Evolutionary conservation across 2,329 filamentous ascomycete species (phyloP).

Genomic region (Paracoccidioides lutzii): DNA sequence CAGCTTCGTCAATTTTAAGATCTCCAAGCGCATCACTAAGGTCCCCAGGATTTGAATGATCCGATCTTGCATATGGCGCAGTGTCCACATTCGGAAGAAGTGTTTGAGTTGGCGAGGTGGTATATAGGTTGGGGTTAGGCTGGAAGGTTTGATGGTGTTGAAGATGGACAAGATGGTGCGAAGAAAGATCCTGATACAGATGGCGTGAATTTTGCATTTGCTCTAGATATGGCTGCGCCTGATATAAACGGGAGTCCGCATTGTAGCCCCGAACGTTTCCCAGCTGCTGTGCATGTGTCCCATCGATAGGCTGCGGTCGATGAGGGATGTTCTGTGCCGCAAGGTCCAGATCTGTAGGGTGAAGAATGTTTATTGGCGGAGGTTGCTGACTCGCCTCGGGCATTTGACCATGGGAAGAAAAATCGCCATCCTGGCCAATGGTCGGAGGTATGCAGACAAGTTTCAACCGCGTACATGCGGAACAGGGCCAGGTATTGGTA

Average conservation of each 20-base stretch:
- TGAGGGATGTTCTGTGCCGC: constrained; percentile 35
- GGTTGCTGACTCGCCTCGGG: constrained; percentile 14
- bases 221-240: constrained; percentile 22
- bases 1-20: constrained; percentile 74
- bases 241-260: constrained; percentile 27
- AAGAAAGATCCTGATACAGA: constrained; percentile 22
- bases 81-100: constrained; percentile 24
- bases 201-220: constrained; percentile 17
- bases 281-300: constrained; percentile 8
- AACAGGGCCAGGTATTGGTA: constrained; percentile 95
- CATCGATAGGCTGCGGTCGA: constrained; percentile 27
- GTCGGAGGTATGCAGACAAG: constrained; percentile 85
- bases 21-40: constrained; percentile 72
- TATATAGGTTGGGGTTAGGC: background rate
- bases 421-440: constrained; percentile 55
- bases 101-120: constrained; percentile 14
- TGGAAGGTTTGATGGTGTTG: background rate
- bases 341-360: constrained; percentile 6
- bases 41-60: constrained; percentile 56
- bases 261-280: constrained; percentile 26
- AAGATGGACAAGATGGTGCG: constrained; percentile 5
- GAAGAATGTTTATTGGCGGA: background rate
- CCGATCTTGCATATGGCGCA: constrained; percentile 44
- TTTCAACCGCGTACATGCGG: constrained; percentile 82
- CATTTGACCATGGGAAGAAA: constrained; percentile 17